phyloP scores from a whole-genome alignment of 1,284 basidiomycete species.

The Trichosporon sp. region DNA sequence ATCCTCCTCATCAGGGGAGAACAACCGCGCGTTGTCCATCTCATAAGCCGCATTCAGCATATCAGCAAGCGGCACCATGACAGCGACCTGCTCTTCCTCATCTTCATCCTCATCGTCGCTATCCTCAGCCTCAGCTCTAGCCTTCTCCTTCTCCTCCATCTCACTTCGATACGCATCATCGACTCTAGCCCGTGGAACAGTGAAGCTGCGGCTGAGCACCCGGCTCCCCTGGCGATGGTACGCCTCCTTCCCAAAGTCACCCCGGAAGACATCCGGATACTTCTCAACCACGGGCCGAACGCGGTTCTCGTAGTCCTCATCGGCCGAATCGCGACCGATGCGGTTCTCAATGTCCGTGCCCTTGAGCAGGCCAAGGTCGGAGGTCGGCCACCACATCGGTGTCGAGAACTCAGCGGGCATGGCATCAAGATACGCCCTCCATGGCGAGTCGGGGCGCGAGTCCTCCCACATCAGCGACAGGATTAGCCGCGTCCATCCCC shows the following conservation, averaged over 20 bases:
- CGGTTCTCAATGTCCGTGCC: slow-evolving; percentile 87
- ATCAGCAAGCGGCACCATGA: slow-evolving; percentile 97
- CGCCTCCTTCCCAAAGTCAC: slow-evolving; percentile 63
- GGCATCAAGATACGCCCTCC: slow-evolving; percentile 54
- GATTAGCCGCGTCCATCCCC: slow-evolving; percentile 81
- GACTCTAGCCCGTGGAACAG: slow-evolving; percentile 18
- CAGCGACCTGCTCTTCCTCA: slow-evolving; percentile 64
- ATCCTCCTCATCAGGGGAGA: slow-evolving; percentile 25
- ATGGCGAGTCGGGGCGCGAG: slow-evolving; percentile 56
- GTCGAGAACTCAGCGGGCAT: slow-evolving; percentile 76
- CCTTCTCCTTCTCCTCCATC: slow-evolving; percentile 44
- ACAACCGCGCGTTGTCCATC: slow-evolving; percentile 63
- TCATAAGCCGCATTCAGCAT: slow-evolving; percentile 83
- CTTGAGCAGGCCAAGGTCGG: slow-evolving; percentile 62
- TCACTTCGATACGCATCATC: slow-evolving; percentile 19
- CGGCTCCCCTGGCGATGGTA: slow-evolving; percentile 90
- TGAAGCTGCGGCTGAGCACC: slow-evolving; percentile 69
- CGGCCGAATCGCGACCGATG: slow-evolving; percentile 77
- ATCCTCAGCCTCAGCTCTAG: slow-evolving; percentile 48
- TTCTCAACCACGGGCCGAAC: slow-evolving; percentile 54
- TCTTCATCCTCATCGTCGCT: slow-evolving; percentile 56
- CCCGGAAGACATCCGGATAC: slow-evolving; percentile 65
- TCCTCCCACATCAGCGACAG: slow-evolving; percentile 94
- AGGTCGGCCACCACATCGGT: slow-evolving; percentile 86
- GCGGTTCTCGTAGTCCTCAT: slow-evolving; percentile 64